These are phyloP conservation scores for Bromus sterilis DNA, from an alignment of 176 grass and related monocot genomes.

Conservation along the genomic window DNA sequence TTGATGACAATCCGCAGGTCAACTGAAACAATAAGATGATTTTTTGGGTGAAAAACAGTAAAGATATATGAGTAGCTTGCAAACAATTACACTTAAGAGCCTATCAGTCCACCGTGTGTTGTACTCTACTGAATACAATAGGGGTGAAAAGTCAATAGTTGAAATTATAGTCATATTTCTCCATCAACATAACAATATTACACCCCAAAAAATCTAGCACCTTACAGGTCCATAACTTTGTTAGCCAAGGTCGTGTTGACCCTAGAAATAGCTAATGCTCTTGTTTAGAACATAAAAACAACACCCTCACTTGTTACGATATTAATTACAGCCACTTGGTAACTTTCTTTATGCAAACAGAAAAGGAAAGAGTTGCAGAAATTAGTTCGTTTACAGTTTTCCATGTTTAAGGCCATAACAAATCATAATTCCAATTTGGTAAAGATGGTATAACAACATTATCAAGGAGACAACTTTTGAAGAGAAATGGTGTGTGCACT, in stretches of 20 bases:
- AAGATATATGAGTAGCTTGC: background rate
- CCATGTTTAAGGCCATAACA: background rate
- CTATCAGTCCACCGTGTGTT: background rate
- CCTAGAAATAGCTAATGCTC: conserved; percentile 71
- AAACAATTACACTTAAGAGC: background rate
- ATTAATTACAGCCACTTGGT: conserved; percentile 49
- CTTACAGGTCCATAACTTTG: conserved; percentile 65
- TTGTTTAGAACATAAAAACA: conserved; percentile 56
- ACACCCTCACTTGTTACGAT: conserved; percentile 53
- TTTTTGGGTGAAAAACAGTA: no score
- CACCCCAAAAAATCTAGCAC: background rate
- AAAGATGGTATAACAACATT: background rate
- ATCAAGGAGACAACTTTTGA: background rate
- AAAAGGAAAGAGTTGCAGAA: background rate
- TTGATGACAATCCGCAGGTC: conserved; percentile 70
- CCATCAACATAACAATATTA: background rate
- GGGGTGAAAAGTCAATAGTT: background rate
- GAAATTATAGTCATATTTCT: background rate
- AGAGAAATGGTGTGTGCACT: background rate
- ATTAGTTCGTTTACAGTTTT: background rate
- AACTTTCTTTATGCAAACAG: conserved; percentile 45
- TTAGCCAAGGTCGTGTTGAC: conserved; percentile 59
- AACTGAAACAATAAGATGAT: conserved; percentile 14
- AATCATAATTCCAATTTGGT: background rate
- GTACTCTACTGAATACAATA: background rate